Percentiles rank a stretch among this genome's conserved stretches.
Evolutionary conservation across 179 eudicot genomes (phyloP).

Genomic region (Beta corolliflora): DNA sequence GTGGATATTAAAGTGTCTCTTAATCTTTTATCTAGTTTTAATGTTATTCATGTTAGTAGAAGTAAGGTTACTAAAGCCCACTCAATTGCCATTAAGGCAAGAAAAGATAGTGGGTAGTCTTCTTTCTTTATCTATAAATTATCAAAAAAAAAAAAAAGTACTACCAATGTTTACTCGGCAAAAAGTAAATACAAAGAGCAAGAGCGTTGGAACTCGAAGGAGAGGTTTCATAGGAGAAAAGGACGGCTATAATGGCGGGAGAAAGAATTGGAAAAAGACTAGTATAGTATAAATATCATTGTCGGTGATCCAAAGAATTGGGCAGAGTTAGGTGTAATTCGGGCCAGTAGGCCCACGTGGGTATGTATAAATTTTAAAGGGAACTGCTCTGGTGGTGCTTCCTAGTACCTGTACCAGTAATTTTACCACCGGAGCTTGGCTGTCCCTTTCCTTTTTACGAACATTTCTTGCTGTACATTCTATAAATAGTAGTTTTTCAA

Average conservation of each 20-base stretch:
- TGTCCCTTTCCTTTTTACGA: not conserved
- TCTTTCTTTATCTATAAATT: no score
- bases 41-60: no score
- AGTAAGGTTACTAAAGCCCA: no score
- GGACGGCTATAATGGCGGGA: not conserved
- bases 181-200: not conserved
- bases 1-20: no score
- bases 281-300: not conserved
- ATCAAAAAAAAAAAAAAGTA: no score
- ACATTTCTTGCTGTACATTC: not conserved
- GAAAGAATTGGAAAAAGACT: not conserved
- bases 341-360: not conserved
- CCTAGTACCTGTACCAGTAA: not conserved
- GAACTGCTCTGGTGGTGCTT: not conserved
- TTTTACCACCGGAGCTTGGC: not conserved
- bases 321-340: not conserved
- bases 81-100: no score
- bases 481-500: not conserved
- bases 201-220: not conserved
- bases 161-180: no score
- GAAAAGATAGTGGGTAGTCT: no score
- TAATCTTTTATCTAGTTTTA: no score
- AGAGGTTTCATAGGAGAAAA: not conserved
- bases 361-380: not conserved
- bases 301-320: constrained; percentile 3